A percentile compares a stretch with the other conserved stretches of the same genome.
These are phyloP conservation scores for Fusarium virguliforme DNA, from an alignment of 2,329 filamentous ascomycete genomes.

Conservation along the genomic window DNA sequence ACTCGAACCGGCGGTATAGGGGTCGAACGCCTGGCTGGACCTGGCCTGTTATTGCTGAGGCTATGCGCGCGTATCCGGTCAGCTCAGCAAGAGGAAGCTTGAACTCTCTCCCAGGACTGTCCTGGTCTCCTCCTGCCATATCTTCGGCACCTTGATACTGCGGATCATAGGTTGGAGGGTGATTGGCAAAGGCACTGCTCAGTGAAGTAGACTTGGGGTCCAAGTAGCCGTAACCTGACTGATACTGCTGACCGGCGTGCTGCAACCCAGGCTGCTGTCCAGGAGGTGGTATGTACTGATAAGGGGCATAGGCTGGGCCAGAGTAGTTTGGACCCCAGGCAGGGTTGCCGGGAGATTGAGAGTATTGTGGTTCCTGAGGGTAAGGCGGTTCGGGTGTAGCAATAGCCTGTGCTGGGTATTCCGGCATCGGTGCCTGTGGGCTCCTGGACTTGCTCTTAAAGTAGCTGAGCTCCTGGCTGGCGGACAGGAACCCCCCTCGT, in stretches of 20 bases:
- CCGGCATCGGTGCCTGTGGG: slow-evolving; percentile 21
- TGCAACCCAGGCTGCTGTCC: slow-evolving; percentile 21
- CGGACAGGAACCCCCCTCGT: slow-evolving; percentile 34
- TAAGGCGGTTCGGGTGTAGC: slow-evolving; percentile 25
- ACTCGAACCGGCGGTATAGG: slow-evolving; percentile 87
- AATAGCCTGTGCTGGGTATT: slow-evolving; percentile 23
- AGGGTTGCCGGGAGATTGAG: slow-evolving; percentile 31
- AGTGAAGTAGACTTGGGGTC: slow-evolving; percentile 18
- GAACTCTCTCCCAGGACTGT: slow-evolving; percentile 25
- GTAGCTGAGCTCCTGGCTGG: slow-evolving; percentile 30
- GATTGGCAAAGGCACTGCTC: slow-evolving; percentile 11
- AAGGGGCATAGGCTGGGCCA: slow-evolving; percentile 35
- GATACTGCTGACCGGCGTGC: slow-evolving; percentile 26
- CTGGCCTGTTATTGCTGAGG: slow-evolving; percentile 64
- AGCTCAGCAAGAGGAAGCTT: slow-evolving; percentile 60
- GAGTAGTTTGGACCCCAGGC: slow-evolving; percentile 34
- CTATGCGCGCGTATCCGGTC: slow-evolving; percentile 76
- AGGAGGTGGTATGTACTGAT: slow-evolving; percentile 25
- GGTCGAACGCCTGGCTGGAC: slow-evolving; percentile 63
- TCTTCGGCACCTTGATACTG: slow-evolving; percentile 25
- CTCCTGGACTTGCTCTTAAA: slow-evolving; percentile 30
- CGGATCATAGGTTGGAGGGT: slow-evolving; percentile 18
- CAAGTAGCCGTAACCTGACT: slow-evolving; percentile 22
- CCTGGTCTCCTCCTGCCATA: slow-evolving; percentile 24
- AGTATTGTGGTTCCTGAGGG: slow-evolving; percentile 27